These are phyloP conservation scores for Phaseolus lunatus DNA, from an alignment of 306 rosid species.

Conservation along the genomic window DNA sequence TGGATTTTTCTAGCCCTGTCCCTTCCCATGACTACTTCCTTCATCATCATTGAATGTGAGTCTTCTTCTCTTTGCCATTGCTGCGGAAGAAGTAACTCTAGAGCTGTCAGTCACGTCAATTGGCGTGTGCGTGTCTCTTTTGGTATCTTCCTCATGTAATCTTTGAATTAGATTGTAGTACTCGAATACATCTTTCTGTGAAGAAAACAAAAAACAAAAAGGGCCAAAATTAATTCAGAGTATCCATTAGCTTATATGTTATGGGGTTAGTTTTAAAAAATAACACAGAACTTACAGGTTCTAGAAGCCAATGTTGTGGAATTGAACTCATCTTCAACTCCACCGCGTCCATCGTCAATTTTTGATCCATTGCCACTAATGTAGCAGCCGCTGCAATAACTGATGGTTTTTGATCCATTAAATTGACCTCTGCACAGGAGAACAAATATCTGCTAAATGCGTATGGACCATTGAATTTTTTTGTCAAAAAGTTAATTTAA, in stretches of 20 bases:
- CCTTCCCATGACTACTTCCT: constrained; percentile 52
- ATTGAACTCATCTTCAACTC: constrained; percentile 65
- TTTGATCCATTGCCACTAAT: constrained; percentile 61
- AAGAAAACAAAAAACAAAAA: not conserved
- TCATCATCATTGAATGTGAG: constrained; percentile 54
- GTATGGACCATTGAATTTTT: not conserved
- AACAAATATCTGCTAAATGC: constrained; percentile 32
- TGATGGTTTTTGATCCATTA: constrained; percentile 72
- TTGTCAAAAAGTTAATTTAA: not conserved
- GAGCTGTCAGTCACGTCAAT: constrained; percentile 51
- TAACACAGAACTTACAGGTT: constrained; percentile 58
- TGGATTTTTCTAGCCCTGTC: constrained; percentile 44
- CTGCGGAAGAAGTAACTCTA: constrained; percentile 48
- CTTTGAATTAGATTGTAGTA: constrained; percentile 65
- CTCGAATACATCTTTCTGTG: constrained; percentile 65
- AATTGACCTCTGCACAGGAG: constrained; percentile 63
- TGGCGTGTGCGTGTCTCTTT: constrained; percentile 49
- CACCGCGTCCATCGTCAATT: constrained; percentile 59
- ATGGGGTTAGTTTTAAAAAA: not conserved
- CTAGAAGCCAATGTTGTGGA: constrained; percentile 51
- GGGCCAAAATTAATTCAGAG: not conserved
- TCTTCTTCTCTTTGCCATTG: constrained; percentile 63
- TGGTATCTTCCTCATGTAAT: constrained; percentile 48
- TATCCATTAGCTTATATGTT: not conserved
- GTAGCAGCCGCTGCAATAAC: constrained; percentile 79